Evolutionary conservation across 2,329 filamentous ascomycete genomes (phyloP), one percentile per base, ranked within the genome.

Genomic region (Cephalotrichum gorgonifer): DNA sequence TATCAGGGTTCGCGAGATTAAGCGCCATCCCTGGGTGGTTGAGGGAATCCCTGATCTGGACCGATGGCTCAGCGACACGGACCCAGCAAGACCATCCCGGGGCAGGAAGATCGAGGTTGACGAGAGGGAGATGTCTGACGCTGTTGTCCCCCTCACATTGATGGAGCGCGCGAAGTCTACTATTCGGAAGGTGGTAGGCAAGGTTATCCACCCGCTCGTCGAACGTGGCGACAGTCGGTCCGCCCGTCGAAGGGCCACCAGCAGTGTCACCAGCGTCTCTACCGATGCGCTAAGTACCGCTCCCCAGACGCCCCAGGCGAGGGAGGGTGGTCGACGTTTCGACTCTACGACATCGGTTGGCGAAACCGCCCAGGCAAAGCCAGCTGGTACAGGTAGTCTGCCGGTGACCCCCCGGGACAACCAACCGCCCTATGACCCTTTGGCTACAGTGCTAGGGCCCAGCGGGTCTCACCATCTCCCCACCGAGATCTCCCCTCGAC

Each of bases 31-130:
- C 5, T 98, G 93, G 93, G 85, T 97, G 15, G 74, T 91, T 1
- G 74, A 83, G 51, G 89, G 85, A 54, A 78, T 97, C 43, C 70
- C 79, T 30, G 84, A 95, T 56, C 78, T 84, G 33, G 71, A 79
- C 28, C 74, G 76, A 9, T 98, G 93, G 93, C 79, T 96, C n/a
- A 88, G 95, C 57, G 88, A 95, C 54, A 95, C 90, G 1, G 91
- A 97, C 59, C 89, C 90, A 2, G 83, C 81, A 33, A 78, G 83
- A 31, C 84, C 84, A 52, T 84, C 82, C 28, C 80, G 86, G 50
- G 89, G 88, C 55, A 83, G 85, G 61, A 88, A 82, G 65, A 97
- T 98, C 58, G 85, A 96, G 63, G 88, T 97, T 44, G 90, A 95
- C 51, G 88, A 88, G 55, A 83, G 83, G 60, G 93, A 98, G 66